Evolutionary conservation across 495 filamentous ascomycete genomes (phyloP), one percentile per base, ranked within the genome.

Genomic region (Entonaema liquescens): DNA sequence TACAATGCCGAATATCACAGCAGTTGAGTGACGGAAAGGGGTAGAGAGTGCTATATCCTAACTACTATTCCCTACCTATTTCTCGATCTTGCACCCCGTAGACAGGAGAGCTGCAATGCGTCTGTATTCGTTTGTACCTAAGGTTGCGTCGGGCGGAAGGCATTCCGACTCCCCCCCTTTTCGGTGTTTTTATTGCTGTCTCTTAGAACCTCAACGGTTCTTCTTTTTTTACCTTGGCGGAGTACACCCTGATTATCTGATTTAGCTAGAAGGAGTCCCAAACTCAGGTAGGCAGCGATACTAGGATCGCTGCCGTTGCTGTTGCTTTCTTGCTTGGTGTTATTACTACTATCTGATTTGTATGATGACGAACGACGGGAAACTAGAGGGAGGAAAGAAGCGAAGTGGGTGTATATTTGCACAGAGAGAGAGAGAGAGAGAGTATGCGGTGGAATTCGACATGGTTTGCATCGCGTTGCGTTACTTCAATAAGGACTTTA

Each of bases 81-180:
- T 26, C n/a, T 53, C n/a, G 23, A 53, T 29, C 12, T 17, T 29
- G 13, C 25, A 13, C 26, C n/a, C 7, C 0, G 9, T 12, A 31
- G 17, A 26, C 8, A 36, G n/a, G 53, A 21, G 17, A 26, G 11
- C 28, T 31, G 26, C 52, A 47, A 47, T 3, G 61, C 50, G 26
- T 31, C 8, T 50, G 23, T 19, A 31, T 28, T 55, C 33, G 6
- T 19, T 29, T 55, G 52, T 55, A 33, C 9, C 21, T 13, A 55
- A 55, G 52, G 33, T 59, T 67, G 33, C 56, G 59, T 67, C 33
- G 53, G 47, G 12, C 40, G 44, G 55, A 52, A 13, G 44, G 25
- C 15, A 13, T 59, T 44, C 33, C 23, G 33, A n/a, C 13, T 19
- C 52, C 49, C 23, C 33, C 15, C 28, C 13, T 55, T 55, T 17